phyloP scores from a whole-genome alignment of 176 grass and related monocot genomes.

The Carex kokanica region DNA sequence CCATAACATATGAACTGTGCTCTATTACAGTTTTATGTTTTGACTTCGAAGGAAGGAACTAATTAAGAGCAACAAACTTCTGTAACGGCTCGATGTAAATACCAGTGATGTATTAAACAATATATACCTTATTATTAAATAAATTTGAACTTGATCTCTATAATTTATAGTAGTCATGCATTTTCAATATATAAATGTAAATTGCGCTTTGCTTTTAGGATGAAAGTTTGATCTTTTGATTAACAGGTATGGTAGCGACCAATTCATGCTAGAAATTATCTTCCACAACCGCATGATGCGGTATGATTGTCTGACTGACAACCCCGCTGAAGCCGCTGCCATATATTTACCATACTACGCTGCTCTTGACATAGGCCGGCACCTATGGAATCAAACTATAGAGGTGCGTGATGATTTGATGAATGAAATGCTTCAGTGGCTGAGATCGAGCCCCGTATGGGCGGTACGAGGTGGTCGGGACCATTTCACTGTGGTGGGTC shows the following conservation, averaged over 20 bases:
- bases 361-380: slow-evolving; percentile 54
- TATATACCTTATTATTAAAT: not conserved
- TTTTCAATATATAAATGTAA: not conserved
- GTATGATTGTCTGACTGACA: slow-evolving; percentile 81
- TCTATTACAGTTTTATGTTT: not conserved
- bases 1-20: not conserved
- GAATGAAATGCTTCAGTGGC: slow-evolving; percentile 36
- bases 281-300: slow-evolving; percentile 69
- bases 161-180: not conserved
- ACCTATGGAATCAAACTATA: slow-evolving; percentile 56
- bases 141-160: not conserved
- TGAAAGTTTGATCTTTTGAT: not conserved
- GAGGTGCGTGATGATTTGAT: slow-evolving; percentile 46
- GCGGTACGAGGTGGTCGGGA: slow-evolving; percentile 48
- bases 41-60: not conserved
- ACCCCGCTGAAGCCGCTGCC: slow-evolving; percentile 55
- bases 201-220: not conserved
- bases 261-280: slow-evolving; percentile 56
- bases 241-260: slow-evolving; percentile 26
- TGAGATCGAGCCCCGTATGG: slow-evolving; percentile 52
- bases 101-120: not conserved
- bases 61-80: too few species aligned
- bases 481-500: slow-evolving; percentile 73
- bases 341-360: slow-evolving; percentile 78
- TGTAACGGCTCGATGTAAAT: too few species aligned